phyloP scores from a whole-genome alignment of 805 yeast species.

The Metschnikowia reukaufii region DNA sequence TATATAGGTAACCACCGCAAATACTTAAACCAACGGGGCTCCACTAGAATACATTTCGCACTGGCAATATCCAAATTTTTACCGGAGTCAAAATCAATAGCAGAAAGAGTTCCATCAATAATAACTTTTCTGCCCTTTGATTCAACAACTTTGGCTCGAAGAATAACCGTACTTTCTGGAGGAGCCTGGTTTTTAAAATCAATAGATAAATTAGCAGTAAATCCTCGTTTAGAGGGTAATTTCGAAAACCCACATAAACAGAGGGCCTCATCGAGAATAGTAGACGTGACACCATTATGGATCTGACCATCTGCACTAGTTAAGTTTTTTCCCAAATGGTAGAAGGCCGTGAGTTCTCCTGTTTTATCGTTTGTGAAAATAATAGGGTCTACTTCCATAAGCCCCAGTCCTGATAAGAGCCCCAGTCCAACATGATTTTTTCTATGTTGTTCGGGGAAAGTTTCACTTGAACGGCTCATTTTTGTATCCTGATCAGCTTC shows the following conservation, averaged over 20 bases:
- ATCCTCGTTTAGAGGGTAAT: slow-evolving; percentile 81
- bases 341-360: slow-evolving; percentile 61
- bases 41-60: slow-evolving; percentile 73
- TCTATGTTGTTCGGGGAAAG: slow-evolving; percentile 58
- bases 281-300: slow-evolving; percentile 78
- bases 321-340: slow-evolving; percentile 66
- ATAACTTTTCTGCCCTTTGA: slow-evolving; percentile 78
- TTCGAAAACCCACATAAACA: slow-evolving; percentile 83
- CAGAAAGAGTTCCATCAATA: slow-evolving; percentile 65
- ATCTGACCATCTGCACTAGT: slow-evolving; percentile 70
- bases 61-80: slow-evolving; percentile 49
- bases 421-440: slow-evolving; percentile 71
- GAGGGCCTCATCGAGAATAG: slow-evolving; percentile 79
- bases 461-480: slow-evolving; percentile 18
- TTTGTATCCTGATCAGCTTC: slow-evolving; percentile 3
- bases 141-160: slow-evolving; percentile 65
- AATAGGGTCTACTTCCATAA: slow-evolving; percentile 75
- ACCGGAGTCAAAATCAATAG: slow-evolving; percentile 41
- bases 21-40: slow-evolving; percentile 85
- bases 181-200: slow-evolving; percentile 63
- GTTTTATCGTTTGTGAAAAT: slow-evolving; percentile 52
- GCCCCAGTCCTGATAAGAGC: slow-evolving; percentile 62
- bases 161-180: slow-evolving; percentile 62
- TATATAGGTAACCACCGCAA: slow-evolving; percentile 41
- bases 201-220: slow-evolving; percentile 75